These are phyloP conservation scores for Hortaea sp. DNA, from an alignment of 2,329 filamentous ascomycete genomes.

Conservation along the genomic window DNA sequence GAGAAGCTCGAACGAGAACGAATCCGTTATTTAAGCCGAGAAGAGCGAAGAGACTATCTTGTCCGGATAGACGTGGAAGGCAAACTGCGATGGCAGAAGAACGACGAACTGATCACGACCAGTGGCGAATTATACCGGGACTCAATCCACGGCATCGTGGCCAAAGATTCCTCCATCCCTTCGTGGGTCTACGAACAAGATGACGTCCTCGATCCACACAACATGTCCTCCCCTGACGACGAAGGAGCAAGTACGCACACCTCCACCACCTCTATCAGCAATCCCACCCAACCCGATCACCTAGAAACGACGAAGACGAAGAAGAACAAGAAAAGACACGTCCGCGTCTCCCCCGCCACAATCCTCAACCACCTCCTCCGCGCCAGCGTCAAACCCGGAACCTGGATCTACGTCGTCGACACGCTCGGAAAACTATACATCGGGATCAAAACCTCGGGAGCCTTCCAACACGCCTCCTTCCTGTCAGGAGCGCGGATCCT, in stretches of 20 bases:
- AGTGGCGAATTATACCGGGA: conserved; percentile 63
- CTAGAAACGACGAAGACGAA: conserved; percentile 18
- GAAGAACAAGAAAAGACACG: conserved; percentile 51
- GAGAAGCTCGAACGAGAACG: conserved; percentile 66
- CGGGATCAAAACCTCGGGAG: conserved; percentile 75
- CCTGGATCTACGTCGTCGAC: conserved; percentile 88
- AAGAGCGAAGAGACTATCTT: conserved; percentile 72
- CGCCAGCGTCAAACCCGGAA: conserved; percentile 69
- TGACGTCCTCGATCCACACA: no score
- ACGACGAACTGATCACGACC: conserved; percentile 66
- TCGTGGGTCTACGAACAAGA: neutral
- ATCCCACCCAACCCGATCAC: neutral
- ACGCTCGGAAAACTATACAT: conserved; percentile 76
- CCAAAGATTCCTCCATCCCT: conserved; percentile 23
- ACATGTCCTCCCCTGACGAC: neutral
- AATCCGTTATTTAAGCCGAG: conserved; percentile 73
- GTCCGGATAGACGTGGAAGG: conserved; percentile 66
- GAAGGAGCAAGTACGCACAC: neutral
- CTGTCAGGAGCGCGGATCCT: conserved; percentile 72
- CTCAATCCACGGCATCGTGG: conserved; percentile 54
- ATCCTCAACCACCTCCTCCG: conserved; percentile 70
- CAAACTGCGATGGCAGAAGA: conserved; percentile 74
- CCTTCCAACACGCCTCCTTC: conserved; percentile 89
- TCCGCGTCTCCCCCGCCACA: conserved; percentile 59
- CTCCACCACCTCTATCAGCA: neutral